Evolutionary conservation across 2,329 filamentous ascomycete species (phyloP).

Genomic region (Fusarium irregulare): DNA sequence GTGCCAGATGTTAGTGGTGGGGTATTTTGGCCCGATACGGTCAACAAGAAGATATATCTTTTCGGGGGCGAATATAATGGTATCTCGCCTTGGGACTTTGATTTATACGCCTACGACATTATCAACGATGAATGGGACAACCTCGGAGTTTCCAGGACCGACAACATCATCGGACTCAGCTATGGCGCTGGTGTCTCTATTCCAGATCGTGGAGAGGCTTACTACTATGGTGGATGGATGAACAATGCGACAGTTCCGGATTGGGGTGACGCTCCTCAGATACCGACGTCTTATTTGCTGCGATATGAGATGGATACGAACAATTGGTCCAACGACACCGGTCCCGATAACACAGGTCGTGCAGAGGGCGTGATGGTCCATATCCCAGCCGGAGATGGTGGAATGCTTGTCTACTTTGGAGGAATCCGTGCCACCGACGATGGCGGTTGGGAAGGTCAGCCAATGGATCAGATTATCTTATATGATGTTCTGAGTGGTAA

Average conservation of each 20-base stretch:
- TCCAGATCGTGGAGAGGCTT: slow-evolving; percentile 65
- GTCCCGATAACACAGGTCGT: slow-evolving; percentile 63
- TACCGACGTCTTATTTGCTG: slow-evolving; percentile 64
- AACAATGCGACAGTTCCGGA: slow-evolving; percentile 63
- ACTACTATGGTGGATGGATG: slow-evolving; percentile 72
- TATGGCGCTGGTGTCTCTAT: slow-evolving; percentile 69
- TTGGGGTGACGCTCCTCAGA: slow-evolving; percentile 59
- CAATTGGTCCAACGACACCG: slow-evolving; percentile 63
- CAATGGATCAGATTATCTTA: slow-evolving; percentile 65
- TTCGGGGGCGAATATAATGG: slow-evolving; percentile 70
- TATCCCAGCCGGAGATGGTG: slow-evolving; percentile 68
- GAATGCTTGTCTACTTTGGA: slow-evolving; percentile 71
- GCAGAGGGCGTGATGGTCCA: slow-evolving; percentile 71
- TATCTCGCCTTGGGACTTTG: slow-evolving; percentile 58
- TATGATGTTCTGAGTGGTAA: slow-evolving; percentile 69
- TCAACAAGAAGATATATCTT: slow-evolving; percentile 72
- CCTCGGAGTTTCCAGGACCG: slow-evolving; percentile 52
- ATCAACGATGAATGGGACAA: slow-evolving; percentile 67
- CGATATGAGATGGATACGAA: slow-evolving; percentile 67
- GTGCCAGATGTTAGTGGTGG: slow-evolving; percentile 62
- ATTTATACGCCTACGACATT: slow-evolving; percentile 68
- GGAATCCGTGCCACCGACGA: slow-evolving; percentile 64
- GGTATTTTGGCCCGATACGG: slow-evolving; percentile 68
- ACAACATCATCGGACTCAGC: slow-evolving; percentile 59
- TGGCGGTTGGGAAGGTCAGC: slow-evolving; percentile 58